Evolutionary conservation across 2,329 filamentous ascomycete species (phyloP).

Genomic region (Magnaporthales sp.): DNA sequence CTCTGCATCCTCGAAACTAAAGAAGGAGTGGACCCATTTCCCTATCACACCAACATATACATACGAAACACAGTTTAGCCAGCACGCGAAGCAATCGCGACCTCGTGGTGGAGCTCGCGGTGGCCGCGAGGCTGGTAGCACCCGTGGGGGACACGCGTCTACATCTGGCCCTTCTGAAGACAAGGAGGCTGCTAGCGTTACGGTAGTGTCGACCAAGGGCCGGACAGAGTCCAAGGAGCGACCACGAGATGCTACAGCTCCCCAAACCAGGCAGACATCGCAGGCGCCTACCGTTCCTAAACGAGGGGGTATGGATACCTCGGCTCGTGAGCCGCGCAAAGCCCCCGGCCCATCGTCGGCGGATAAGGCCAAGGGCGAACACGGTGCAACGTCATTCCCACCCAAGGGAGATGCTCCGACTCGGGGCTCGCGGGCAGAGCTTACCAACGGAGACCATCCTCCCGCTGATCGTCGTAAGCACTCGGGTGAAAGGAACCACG

Average conservation of each 20-base stretch:
- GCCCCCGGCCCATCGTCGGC: constrained; percentile 18
- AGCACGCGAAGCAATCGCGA: constrained; percentile 24
- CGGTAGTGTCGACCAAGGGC: constrained; percentile 21
- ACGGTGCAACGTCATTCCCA: constrained; percentile 1
- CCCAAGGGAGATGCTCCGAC: neutral
- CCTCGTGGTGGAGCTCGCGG: constrained; percentile 39
- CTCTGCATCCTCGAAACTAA: constrained; percentile 42
- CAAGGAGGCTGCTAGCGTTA: constrained; percentile 6
- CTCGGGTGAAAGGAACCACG: constrained; percentile 2
- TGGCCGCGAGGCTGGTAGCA: constrained; percentile 23
- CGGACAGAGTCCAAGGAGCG: constrained; percentile 21
- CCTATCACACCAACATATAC: constrained; percentile 76
- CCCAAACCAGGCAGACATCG: constrained; percentile 24
- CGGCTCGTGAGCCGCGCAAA: constrained; percentile 38
- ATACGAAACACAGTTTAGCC: constrained; percentile 60
- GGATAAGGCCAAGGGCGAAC: constrained; percentile 33
- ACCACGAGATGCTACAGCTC: constrained; percentile 25
- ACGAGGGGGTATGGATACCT: constrained; percentile 33
- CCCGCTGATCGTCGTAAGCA: constrained; percentile 1
- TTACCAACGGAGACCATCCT: constrained; percentile 1
- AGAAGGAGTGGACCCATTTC: constrained; percentile 80
- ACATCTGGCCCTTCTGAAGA: neutral
- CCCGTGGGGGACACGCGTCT: constrained; percentile 18
- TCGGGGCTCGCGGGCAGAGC: constrained; percentile 3
- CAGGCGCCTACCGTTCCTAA: constrained; percentile 29